A percentile compares a stretch with the other conserved stretches of the same genome.
Conservation (phyloP, 2,329 filamentous ascomycete genomes). For the Huntiella moniliformis region DNA sequence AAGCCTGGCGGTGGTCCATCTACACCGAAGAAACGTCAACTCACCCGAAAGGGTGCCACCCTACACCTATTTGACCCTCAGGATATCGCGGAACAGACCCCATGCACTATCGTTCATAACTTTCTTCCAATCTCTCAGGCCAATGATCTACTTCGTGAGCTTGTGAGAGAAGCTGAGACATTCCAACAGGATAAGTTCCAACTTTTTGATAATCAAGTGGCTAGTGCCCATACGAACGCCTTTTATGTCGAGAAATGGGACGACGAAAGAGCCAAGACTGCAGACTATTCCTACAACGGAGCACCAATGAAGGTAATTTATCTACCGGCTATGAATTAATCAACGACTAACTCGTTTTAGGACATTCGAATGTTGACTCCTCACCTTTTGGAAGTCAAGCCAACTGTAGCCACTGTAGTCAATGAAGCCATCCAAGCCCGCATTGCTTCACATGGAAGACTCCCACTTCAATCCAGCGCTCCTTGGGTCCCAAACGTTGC, state of each 20-base stretch:
- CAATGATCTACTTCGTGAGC: conserved; percentile 52
- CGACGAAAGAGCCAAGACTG: conserved; percentile 50
- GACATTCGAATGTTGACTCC: conserved; percentile 63
- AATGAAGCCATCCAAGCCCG: conserved; percentile 58
- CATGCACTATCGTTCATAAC: conserved; percentile 83
- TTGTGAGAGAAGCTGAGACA: conserved; percentile 52
- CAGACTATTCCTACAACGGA: conserved; percentile 76
- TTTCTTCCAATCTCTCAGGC: conserved; percentile 60
- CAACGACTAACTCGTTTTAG: conserved; percentile 18
- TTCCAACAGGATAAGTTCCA: conserved; percentile 62
- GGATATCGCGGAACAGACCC: conserved; percentile 67
- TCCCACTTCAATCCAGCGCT: conserved; percentile 55
- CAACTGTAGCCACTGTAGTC: conserved; percentile 53
- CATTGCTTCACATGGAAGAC: conserved; percentile 50
- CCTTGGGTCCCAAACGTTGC: conserved; percentile 74
- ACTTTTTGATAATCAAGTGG: conserved; percentile 72
- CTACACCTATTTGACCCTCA: conserved; percentile 65
- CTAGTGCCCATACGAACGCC: conserved; percentile 64
- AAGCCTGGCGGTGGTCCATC: conserved; percentile 15
- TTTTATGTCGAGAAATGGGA: conserved; percentile 65
- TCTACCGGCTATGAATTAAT: too few relatives aligned
- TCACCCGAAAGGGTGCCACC: conserved; percentile 39
- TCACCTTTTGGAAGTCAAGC: conserved; percentile 50
- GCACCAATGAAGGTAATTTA: conserved; percentile 38
- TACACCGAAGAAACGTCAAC: not conserved